These are phyloP conservation scores for Mycena albidolilacea DNA, from an alignment of 768 basidiomycete species.

Conservation along the genomic window DNA sequence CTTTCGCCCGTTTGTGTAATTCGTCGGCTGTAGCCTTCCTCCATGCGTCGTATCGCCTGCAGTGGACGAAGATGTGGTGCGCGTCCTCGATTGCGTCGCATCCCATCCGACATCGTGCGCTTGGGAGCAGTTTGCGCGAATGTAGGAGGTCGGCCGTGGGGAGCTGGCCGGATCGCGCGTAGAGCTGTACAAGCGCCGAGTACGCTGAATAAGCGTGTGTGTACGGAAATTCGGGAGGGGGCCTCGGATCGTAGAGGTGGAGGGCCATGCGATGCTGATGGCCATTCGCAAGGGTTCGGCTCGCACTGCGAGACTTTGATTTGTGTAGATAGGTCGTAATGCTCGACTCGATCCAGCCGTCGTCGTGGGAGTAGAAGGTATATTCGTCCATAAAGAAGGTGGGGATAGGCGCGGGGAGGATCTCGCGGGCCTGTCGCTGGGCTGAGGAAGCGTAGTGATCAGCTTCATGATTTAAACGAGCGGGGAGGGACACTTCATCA, in stretches of 20 bases:
- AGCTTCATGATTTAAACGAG: constrained; percentile 20
- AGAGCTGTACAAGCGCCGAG: constrained; percentile 43
- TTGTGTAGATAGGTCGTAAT: background rate
- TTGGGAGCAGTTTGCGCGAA: no score
- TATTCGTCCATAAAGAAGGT: constrained; percentile 35
- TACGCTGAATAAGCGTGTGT: constrained; percentile 37
- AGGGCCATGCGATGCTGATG: constrained; percentile 1
- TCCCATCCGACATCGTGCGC: background rate
- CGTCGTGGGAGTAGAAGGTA: constrained; percentile 5
- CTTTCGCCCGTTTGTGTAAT: background rate
- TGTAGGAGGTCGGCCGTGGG: constrained; percentile 28
- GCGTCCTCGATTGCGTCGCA: constrained; percentile 14
- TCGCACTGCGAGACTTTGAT: background rate
- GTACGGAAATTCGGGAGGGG: constrained; percentile 40
- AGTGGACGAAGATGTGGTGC: constrained; percentile 18
- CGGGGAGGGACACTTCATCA: background rate
- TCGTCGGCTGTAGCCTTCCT: background rate
- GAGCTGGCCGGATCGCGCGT: constrained; percentile 41
- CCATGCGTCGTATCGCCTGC: background rate
- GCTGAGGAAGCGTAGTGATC: constrained; percentile 23
- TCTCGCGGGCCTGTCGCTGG: background rate
- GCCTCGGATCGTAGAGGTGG: background rate
- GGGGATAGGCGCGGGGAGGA: background rate
- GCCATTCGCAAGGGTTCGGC: background rate
- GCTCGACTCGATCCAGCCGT: constrained; percentile 30